Evolutionary conservation across 1,284 basidiomycete genomes (phyloP), one percentile per base, ranked within the genome.

Genomic region (Ceratobasidium sp.): DNA sequence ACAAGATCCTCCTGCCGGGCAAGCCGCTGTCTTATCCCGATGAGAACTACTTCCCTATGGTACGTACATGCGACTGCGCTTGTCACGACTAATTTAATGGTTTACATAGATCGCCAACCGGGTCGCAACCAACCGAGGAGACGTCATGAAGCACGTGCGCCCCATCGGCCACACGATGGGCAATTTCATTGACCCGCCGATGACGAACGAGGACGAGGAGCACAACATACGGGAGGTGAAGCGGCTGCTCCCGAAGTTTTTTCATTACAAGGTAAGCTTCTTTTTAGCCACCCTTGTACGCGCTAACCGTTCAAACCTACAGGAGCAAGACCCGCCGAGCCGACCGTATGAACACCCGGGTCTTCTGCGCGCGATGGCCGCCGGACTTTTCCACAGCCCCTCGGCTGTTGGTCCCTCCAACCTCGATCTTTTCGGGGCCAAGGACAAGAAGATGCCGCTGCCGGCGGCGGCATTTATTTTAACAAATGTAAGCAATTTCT

Each of bases 31-130:
- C 12, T 23, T 39, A 39, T 15, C 60, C 60, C 40, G 60, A 61
- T 7, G 60, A 40, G 4, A 10, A 18, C 3, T 61, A 61, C 33
- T 61, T 61, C 40, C 28, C 28, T 6, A 39, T 61, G 60, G 60
- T 61, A 61, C 12, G 60, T 61, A 61, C 13, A 40, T 6, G n/a
- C 4, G 7, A 5, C n/a, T 23, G 20, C 23, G 26, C 20, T 56
- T 53, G 12, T 49, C 7, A 49, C 46, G 2, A 49, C 46, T 56
- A 56, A 56, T 23, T 56, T 15, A 26, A 10, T 1, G 7, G n/a
- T 26, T 56, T 56, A 23, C 53, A 26, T 23, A 61, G 60, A 39
- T 61, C 39, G 26, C 40, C 28, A 61, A 61, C 60, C 60, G 26
- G 40, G 60, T 28, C 15, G 60, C 60, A 18, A 61, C 60, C 4